These are phyloP conservation scores for Madurella fahalii DNA, from an alignment of 2,329 filamentous ascomycete genomes.

Conservation along the genomic window DNA sequence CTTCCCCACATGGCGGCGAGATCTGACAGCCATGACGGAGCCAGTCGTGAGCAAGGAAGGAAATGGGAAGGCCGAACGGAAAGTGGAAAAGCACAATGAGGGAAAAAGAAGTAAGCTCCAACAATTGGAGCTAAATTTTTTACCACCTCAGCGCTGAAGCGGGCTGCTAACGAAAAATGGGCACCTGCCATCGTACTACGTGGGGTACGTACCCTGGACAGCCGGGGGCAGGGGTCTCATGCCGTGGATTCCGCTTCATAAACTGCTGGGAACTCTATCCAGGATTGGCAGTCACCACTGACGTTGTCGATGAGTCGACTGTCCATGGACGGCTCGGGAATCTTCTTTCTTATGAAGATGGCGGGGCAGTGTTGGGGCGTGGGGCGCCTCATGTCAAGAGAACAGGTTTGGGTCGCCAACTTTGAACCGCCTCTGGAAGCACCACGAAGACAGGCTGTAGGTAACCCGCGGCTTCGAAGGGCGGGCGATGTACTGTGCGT, in stretches of 20 bases:
- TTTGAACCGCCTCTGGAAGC: background rate
- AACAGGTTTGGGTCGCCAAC: background rate
- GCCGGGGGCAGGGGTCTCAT: background rate
- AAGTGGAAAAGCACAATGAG: slow-evolving; percentile 7
- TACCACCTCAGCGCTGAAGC: slow-evolving; percentile 5
- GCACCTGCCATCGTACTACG: slow-evolving; percentile 4
- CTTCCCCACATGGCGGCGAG: slow-evolving; percentile 23
- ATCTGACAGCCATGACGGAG: slow-evolving; percentile 16
- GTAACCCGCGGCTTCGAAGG: background rate
- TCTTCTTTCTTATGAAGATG: background rate
- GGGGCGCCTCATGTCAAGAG: background rate
- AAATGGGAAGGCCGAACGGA: slow-evolving; percentile 1
- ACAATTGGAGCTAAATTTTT: slow-evolving; percentile 8
- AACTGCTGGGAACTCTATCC: background rate
- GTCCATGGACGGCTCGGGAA: background rate
- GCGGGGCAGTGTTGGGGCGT: background rate
- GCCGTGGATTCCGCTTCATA: background rate
- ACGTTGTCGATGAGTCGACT: no score
- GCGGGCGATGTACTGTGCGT: background rate
- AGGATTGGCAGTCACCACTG: background rate
- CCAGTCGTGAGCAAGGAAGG: slow-evolving; percentile 13
- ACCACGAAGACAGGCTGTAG: background rate
- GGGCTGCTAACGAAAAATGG: slow-evolving; percentile 14
- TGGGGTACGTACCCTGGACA: background rate
- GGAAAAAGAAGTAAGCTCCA: slow-evolving; percentile 14